Evolutionary conservation across 2,329 filamentous ascomycete species (phyloP).

Genomic region (Hypoxylon rubiginosum): DNA sequence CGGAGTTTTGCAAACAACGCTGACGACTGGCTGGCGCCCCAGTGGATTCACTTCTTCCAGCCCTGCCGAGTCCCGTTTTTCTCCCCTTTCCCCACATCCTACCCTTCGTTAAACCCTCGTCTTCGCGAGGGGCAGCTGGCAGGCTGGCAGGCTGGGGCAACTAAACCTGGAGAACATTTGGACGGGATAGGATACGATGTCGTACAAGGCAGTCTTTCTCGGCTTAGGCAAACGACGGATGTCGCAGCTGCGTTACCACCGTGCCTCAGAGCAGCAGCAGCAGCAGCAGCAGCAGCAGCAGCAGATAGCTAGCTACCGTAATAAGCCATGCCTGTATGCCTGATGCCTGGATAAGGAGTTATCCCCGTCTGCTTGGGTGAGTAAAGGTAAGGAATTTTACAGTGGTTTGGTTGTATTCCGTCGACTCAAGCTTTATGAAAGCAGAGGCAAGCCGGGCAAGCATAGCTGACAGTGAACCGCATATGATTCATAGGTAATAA

Average conservation of each 20-base stretch:
- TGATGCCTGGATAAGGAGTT: constrained; percentile 26
- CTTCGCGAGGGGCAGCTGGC: background rate
- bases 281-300: background rate
- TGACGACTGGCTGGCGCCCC: constrained; percentile 11
- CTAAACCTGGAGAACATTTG: background rate
- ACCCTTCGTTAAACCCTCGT: constrained; percentile 20
- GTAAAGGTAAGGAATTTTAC: constrained; percentile 20
- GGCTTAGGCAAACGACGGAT: constrained; percentile 41
- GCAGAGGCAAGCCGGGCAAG: too few species aligned
- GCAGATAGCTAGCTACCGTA: constrained; percentile 1
- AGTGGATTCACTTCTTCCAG: constrained; percentile 7
- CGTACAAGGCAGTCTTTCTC: constrained; percentile 29
- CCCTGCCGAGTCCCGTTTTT: constrained; percentile 29
- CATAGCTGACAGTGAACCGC: too few species aligned
- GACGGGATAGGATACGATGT: constrained; percentile 25
- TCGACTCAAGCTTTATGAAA: constrained; percentile 10
- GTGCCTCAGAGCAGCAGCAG: constrained; percentile 26
- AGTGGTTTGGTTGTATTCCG: constrained; percentile 29
- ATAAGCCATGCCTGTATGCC: background rate
- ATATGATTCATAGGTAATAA: too few species aligned
- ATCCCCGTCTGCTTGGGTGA: constrained; percentile 31
- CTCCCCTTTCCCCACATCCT: constrained; percentile 37
- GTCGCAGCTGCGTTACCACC: constrained; percentile 9
- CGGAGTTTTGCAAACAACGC: constrained; percentile 20
- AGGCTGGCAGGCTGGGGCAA: too few species aligned